phyloP scores from a whole-genome alignment of 2,329 filamentous ascomycete species.

The Orbilia quercus region DNA sequence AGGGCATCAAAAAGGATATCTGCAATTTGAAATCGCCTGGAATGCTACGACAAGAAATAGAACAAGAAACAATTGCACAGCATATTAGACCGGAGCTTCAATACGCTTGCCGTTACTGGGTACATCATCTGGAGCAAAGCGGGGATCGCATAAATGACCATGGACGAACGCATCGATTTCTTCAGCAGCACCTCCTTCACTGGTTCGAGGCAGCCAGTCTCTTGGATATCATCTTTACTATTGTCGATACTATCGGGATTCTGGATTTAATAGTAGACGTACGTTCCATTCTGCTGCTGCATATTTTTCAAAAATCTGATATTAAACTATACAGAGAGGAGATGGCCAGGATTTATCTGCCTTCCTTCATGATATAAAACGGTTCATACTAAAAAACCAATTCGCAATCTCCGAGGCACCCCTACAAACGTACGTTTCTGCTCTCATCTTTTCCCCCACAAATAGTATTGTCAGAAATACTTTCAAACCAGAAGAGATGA shows the following conservation, averaged over 20 bases:
- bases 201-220: conserved; percentile 21
- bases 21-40: conserved; percentile 11
- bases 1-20: conserved; percentile 17
- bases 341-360: neutral
- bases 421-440: conserved; percentile 14
- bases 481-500: neutral
- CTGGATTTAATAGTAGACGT: no score
- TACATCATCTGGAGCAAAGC: conserved; percentile 18
- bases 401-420: neutral
- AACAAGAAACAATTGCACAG: conserved; percentile 7
- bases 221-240: neutral
- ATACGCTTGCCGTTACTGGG: conserved; percentile 38
- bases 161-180: conserved; percentile 5
- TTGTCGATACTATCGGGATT: no score
- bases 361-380: conserved; percentile 58
- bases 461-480: conserved; percentile 7
- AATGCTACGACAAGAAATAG: conserved; percentile 20
- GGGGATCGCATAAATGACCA: neutral
- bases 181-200: conserved; percentile 5
- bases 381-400: conserved; percentile 45
- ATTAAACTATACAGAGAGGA: neutral
- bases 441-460: conserved; percentile 7
- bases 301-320: no score
- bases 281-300: no score
- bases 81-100: conserved; percentile 15